Conservation (phyloP, 257 asterid species). For the Voacanga thouarsii region DNA sequence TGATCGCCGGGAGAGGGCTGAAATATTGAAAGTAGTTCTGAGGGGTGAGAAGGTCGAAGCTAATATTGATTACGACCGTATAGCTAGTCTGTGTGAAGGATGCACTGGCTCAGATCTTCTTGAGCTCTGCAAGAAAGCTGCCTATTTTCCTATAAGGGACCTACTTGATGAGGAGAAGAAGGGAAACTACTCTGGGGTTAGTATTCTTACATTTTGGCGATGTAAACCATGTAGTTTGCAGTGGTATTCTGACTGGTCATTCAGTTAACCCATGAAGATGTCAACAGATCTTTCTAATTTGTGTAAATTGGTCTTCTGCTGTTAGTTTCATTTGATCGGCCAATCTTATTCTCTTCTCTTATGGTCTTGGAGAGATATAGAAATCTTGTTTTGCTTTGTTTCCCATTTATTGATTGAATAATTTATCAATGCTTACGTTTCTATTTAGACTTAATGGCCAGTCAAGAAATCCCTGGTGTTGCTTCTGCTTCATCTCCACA, state of each 20-base stretch:
- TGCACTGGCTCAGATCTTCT: constrained; percentile 91
- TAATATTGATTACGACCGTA: constrained; percentile 52
- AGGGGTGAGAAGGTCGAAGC: constrained; percentile 71
- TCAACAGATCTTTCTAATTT: background rate
- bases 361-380: background rate
- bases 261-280: background rate
- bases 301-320: background rate
- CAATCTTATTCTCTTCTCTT: background rate
- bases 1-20: constrained; percentile 58
- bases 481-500: too few species aligned
- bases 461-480: too few species aligned
- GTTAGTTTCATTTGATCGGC: background rate
- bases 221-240: background rate
- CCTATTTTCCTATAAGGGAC: constrained; percentile 81
- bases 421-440: background rate
- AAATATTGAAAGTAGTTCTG: constrained; percentile 74
- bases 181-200: constrained; percentile 54
- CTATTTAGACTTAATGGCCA: background rate
- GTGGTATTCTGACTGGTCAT: constrained; percentile 4
- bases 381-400: too few species aligned
- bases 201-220: constrained; percentile 21
- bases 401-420: too few species aligned
- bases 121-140: constrained; percentile 90
- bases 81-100: constrained; percentile 78
- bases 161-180: constrained; percentile 66